Base-by-base conservation (phyloP, 192 early-diverging fungal species). In the Gigaspora rosea region DNA sequence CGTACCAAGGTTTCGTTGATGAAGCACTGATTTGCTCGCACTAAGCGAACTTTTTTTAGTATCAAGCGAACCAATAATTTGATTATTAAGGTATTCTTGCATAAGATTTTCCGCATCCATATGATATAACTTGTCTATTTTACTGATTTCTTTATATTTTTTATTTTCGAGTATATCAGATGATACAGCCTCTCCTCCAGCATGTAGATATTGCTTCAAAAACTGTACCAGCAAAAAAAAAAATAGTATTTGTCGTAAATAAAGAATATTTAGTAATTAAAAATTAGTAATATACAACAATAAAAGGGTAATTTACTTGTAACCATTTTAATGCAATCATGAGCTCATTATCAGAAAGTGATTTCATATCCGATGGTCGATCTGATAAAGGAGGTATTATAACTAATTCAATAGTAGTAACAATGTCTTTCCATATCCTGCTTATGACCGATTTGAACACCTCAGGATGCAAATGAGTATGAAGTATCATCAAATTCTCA, bases 361-460 rank as follows among this genome's bases (percentile, higher is more conserved):
- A 82, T 69, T 90, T 92, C 66, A 71, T 83, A 50, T 82, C 86
- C 46, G 86, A 92, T 71, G 81, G 81, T 59, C 78, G 82, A 18
- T 76, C 91, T 56, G 80, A 90, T n/a, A 91, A 82, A 1, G 93
- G 93, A 2, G 94, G 94, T 68, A 94, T 78, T 33, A 95, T 73
- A 0, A 94, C 80, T 49, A 87, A 87, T 76, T 95, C 92, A 46
- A 95, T 81, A 3, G 88, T 81, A 11, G 85, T 75, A 22, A 93
- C 79, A 13, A 91, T 90, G 64, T 94, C 92, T 70, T 85, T 85
- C 94, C 94, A 95, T 27, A 92, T 87, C 62, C 85, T 88, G 41
- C 84, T 75, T 49, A 94, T 88, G 18, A 92, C 90, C 63, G 86
- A 82, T 46, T 87, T 85, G 73, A 92, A 90, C 20, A 90, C 88